Conservation (phyloP, 768 basidiomycete species). For the Lyophyllum atratum region DNA sequence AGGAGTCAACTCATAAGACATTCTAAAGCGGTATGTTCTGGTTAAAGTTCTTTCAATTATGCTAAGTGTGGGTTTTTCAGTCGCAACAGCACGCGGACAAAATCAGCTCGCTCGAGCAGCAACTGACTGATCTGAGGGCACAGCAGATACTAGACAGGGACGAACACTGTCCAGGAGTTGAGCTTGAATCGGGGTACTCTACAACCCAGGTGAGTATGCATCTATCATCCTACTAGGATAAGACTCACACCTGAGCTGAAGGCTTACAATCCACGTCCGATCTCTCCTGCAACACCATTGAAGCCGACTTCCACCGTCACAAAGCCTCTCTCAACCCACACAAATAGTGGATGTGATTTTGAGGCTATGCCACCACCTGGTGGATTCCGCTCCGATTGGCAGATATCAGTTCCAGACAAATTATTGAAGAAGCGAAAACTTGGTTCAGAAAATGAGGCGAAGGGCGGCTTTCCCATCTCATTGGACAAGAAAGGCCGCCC, state of each 20-base stretch:
- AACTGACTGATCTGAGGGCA: conserved; percentile 12
- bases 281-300: neutral
- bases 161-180: conserved; percentile 1
- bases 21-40: conserved; percentile 5
- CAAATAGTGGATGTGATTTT: conserved; percentile 25
- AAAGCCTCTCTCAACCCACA: neutral
- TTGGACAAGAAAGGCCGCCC: conserved; percentile 40
- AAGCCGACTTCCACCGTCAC: neutral
- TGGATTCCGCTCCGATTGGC: conserved; percentile 39
- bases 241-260: neutral
- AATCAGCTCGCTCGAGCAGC: conserved; percentile 12
- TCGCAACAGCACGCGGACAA: conserved; percentile 11
- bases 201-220: conserved; percentile 1
- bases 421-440: conserved; percentile 15
- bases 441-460: neutral
- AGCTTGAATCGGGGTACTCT: neutral
- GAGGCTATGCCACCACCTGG: conserved; percentile 40
- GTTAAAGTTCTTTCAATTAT: neutral
- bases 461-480: conserved; percentile 31
- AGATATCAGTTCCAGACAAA: conserved; percentile 13
- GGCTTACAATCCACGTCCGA: neutral
- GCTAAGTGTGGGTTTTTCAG: neutral
- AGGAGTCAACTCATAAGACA: conserved; percentile 30
- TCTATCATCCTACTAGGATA: neutral
- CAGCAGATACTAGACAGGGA: conserved; percentile 7